These are phyloP conservation scores for Curvularia sp. DNA, from an alignment of 2,329 filamentous ascomycete species.

Conservation along the genomic window DNA sequence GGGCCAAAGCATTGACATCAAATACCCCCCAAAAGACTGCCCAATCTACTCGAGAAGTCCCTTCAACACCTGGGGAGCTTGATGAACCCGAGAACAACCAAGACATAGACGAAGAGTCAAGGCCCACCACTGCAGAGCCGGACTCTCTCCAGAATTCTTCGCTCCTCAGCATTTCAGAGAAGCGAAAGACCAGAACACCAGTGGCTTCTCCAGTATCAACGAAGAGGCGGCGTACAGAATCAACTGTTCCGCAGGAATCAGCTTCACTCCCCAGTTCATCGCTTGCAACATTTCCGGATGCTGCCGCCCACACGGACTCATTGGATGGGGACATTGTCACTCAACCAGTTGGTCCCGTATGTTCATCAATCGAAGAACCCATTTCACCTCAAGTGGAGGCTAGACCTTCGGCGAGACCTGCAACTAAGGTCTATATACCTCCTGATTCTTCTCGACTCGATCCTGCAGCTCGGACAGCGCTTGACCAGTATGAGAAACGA, in stretches of 20 bases:
- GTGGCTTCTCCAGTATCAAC: background rate
- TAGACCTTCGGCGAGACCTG: background rate
- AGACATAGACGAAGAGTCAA: background rate
- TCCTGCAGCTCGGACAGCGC: constrained; percentile 26
- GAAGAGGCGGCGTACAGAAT: constrained; percentile 15
- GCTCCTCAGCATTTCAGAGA: constrained; percentile 1
- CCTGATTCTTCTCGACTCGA: constrained; percentile 10
- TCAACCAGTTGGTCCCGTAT: background rate
- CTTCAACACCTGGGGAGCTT: background rate
- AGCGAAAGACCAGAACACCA: constrained; percentile 13
- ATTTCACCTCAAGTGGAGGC: constrained; percentile 4
- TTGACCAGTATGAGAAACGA: constrained; percentile 40
- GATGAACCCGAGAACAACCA: background rate
- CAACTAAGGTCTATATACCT: constrained; percentile 4
- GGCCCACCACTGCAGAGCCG: background rate
- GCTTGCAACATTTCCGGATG: background rate
- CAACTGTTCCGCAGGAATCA: background rate
- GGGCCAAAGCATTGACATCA: constrained; percentile 5
- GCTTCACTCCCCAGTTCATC: background rate
- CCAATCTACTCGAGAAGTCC: background rate
- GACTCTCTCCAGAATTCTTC: background rate
- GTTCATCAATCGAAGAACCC: background rate
- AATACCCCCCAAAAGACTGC: constrained; percentile 5
- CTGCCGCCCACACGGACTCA: background rate
- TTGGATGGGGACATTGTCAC: background rate